Evolutionary conservation across 176 grass and related monocot species (phyloP).

Genomic region (Raddia guianensis): DNA sequence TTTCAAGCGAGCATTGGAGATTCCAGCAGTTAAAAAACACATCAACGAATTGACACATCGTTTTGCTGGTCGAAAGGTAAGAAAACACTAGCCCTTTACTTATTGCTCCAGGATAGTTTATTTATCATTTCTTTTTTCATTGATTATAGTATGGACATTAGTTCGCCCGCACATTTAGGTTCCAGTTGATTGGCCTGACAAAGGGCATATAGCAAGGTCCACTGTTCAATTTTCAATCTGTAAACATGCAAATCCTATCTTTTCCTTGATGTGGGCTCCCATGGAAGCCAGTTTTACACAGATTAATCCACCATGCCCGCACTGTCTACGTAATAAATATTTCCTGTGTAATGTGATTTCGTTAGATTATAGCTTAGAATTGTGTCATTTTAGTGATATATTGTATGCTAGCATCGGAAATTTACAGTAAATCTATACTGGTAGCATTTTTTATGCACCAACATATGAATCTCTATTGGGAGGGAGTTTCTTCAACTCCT

Average conservation of each 20-base stretch:
- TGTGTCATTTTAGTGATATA: not conserved
- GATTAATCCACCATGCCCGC: not conserved
- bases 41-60: slow-evolving; percentile 66
- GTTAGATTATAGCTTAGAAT: slow-evolving; percentile 1
- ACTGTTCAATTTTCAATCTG: not conserved
- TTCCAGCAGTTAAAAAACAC: slow-evolving; percentile 76
- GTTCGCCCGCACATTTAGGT: not conserved
- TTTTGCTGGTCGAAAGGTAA: slow-evolving; percentile 89
- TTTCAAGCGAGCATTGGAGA: slow-evolving; percentile 91
- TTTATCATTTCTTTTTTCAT: not conserved
- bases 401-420: not conserved
- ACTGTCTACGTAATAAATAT: slow-evolving; percentile 5
- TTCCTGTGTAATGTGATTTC: not conserved
- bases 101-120: not conserved
- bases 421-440: not conserved
- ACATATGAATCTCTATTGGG: not conserved
- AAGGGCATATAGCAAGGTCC: not conserved
- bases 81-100: slow-evolving; percentile 13
- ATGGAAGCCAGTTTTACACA: not conserved
- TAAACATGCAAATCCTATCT: not conserved
- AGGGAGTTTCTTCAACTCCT: not conserved
- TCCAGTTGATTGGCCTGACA: slow-evolving; percentile 15
- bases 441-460: not conserved
- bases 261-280: slow-evolving; percentile 7
- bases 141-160: slow-evolving; percentile 9